A percentile compares a stretch with the other conserved stretches of the same genome.
These are phyloP conservation scores for Solanum clarkiae DNA, from an alignment of 257 asterid genomes.

Conservation along the genomic window DNA sequence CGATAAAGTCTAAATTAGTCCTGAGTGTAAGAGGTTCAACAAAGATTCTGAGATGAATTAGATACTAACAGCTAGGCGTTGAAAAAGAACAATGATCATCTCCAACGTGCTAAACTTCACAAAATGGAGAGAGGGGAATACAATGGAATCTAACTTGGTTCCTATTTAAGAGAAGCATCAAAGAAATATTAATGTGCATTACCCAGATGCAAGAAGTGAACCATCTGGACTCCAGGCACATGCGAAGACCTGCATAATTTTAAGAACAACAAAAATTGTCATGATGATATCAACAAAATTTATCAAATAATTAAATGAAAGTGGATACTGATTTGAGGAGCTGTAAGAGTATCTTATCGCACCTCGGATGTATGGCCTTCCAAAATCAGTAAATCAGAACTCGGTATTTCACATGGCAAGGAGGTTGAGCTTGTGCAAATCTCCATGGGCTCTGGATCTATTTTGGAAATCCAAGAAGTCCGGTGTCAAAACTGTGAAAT, in stretches of 20 bases:
- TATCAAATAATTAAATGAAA: background rate
- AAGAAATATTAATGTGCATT: conserved; percentile 11
- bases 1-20: background rate
- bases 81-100: background rate
- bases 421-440: conserved; percentile 46
- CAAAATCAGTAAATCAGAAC: conserved; percentile 57
- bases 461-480: conserved; percentile 7
- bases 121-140: background rate
- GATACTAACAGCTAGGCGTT: background rate
- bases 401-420: conserved; percentile 56
- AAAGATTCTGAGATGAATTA: background rate
- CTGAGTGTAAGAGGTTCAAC: background rate
- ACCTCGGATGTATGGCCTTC: conserved; percentile 99
- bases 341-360: conserved; percentile 3
- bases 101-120: background rate
- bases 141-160: background rate
- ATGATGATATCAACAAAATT: background rate
- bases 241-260: conserved; percentile 76
- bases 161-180: background rate
- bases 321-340: background rate
- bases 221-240: conserved; percentile 96
- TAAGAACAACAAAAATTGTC: background rate
- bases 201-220: conserved; percentile 99
- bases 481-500: too few relatives aligned
- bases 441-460: conserved; percentile 92